phyloP scores from a whole-genome alignment of 306 rosid species.

The Vachellia collinsii region DNA sequence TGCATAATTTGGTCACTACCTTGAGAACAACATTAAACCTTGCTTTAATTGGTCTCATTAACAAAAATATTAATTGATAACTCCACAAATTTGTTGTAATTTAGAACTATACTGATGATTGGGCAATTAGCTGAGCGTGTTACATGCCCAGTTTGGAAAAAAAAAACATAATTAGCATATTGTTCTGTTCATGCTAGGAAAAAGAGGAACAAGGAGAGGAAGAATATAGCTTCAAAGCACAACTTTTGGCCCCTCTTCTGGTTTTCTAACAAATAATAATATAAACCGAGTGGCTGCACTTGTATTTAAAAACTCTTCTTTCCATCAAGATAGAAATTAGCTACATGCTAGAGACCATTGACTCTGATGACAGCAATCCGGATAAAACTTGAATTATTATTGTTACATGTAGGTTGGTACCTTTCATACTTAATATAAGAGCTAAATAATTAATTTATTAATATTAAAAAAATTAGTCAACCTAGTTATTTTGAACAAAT shows the following conservation, averaged over 20 bases:
- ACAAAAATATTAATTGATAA: background rate
- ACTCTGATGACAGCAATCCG: background rate
- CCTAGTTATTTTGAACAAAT: no score
- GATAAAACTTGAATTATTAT: background rate
- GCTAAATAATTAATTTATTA: no score
- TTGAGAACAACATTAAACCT: background rate
- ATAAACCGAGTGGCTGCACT: background rate
- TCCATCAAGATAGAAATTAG: background rate
- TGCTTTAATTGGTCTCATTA: background rate
- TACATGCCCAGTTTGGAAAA: background rate
- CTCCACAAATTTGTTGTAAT: background rate
- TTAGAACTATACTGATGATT: background rate
- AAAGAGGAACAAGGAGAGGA: conserved; percentile 39
- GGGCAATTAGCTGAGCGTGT: background rate
- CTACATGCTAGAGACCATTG: background rate
- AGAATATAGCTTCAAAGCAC: conserved; percentile 27
- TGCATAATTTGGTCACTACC: background rate
- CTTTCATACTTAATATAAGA: no score
- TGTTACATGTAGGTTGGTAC: no score
- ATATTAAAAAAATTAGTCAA: no score
- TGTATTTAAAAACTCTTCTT: background rate
- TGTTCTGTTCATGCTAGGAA: conserved; percentile 27
- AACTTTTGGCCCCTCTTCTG: conserved; percentile 28
- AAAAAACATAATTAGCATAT: background rate
- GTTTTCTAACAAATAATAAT: background rate